Evolutionary conservation across 768 basidiomycete genomes (phyloP).

Genomic region (Chalciporus piperatus): DNA sequence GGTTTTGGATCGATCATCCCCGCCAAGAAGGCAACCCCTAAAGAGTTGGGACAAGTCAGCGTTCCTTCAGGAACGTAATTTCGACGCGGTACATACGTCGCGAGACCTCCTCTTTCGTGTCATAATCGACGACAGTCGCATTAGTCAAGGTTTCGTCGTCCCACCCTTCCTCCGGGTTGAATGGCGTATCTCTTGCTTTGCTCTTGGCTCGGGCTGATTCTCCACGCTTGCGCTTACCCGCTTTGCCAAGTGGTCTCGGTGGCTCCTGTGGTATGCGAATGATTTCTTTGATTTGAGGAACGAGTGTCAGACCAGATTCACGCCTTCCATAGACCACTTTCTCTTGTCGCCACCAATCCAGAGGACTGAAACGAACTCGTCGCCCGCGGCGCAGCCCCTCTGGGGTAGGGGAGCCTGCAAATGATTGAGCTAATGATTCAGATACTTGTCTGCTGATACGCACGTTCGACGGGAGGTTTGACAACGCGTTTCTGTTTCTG

Average conservation of each 20-base stretch:
- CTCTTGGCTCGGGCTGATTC: slow-evolving; percentile 35
- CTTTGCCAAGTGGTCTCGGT: slow-evolving; percentile 44
- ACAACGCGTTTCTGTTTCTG: slow-evolving; percentile 19
- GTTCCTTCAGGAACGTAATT: neutral
- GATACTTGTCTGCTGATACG: neutral
- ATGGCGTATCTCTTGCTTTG: slow-evolving; percentile 26
- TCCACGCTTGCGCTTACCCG: slow-evolving; percentile 35
- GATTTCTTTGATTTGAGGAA: slow-evolving; percentile 68
- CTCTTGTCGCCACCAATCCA: slow-evolving; percentile 94
- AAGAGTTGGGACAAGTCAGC: slow-evolving; percentile 2
- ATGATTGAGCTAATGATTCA: slow-evolving; percentile 7
- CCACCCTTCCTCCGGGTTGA: slow-evolving; percentile 77
- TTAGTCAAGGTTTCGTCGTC: slow-evolving; percentile 71
- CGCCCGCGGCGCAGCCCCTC: slow-evolving; percentile 66
- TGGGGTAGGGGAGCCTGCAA: slow-evolving; percentile 25
- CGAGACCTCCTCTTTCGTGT: slow-evolving; percentile 54
- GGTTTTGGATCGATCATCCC: slow-evolving; percentile 60
- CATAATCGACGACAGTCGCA: slow-evolving; percentile 68
- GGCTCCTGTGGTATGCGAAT: slow-evolving; percentile 53
- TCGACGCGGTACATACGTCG: slow-evolving; percentile 58
- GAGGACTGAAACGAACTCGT: slow-evolving; percentile 66
- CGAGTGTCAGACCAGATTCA: slow-evolving; percentile 47
- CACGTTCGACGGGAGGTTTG: slow-evolving; percentile 23
- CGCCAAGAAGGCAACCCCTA: slow-evolving; percentile 79
- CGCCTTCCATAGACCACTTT: slow-evolving; percentile 77